A percentile compares a stretch with the other conserved stretches of the same genome.
phyloP scores from a whole-genome alignment of 1,284 basidiomycete species.

The Pseudozyma flocculosa region DNA sequence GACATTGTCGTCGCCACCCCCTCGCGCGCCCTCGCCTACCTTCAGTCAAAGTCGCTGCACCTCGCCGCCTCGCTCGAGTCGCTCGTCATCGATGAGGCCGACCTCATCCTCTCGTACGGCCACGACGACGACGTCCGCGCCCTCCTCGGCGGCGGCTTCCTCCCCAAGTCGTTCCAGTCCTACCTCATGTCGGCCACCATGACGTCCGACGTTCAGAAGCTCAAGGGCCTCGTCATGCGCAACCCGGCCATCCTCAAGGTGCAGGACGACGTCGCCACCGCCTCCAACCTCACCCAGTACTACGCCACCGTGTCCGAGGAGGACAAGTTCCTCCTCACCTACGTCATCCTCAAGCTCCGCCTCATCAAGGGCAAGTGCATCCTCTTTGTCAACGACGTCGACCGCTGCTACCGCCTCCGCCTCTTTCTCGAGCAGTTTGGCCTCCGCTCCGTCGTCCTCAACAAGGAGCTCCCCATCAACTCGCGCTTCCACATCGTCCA shows the following conservation, averaged over 20 bases:
- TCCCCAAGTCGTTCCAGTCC: conserved; percentile 88
- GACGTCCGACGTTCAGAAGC: conserved; percentile 87
- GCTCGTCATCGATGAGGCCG: conserved; percentile 95
- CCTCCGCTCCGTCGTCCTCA: conserved; percentile 92
- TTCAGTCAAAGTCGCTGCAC: conserved; percentile 69
- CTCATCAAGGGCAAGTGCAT: conserved; percentile 95
- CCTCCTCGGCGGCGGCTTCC: conserved; percentile 69
- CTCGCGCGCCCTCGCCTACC: conserved; percentile 73
- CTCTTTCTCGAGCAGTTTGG: conserved; percentile 98
- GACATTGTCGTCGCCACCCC: conserved; percentile 92
- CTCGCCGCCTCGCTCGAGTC: conserved; percentile 68
- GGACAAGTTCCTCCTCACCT: conserved; percentile 92
- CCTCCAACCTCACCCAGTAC: conserved; percentile 46
- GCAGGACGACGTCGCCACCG: conserved; percentile 26
- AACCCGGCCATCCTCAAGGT: conserved; percentile 70
- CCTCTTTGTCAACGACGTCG: conserved; percentile 95
- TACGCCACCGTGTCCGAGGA: conserved; percentile 67
- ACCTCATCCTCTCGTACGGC: conserved; percentile 94
- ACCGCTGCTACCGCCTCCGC: conserved; percentile 89
- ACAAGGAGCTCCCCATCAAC: conserved; percentile 92
- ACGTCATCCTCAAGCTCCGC: conserved; percentile 90
- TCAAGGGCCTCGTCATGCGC: conserved; percentile 83
- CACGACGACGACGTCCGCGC: conserved; percentile 85
- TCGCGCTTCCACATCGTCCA: conserved; percentile 96
- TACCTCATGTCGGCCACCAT: conserved; percentile 98